Conservation (phyloP, 163 green algal genomes). For the Scenedesmus sp. region DNA sequence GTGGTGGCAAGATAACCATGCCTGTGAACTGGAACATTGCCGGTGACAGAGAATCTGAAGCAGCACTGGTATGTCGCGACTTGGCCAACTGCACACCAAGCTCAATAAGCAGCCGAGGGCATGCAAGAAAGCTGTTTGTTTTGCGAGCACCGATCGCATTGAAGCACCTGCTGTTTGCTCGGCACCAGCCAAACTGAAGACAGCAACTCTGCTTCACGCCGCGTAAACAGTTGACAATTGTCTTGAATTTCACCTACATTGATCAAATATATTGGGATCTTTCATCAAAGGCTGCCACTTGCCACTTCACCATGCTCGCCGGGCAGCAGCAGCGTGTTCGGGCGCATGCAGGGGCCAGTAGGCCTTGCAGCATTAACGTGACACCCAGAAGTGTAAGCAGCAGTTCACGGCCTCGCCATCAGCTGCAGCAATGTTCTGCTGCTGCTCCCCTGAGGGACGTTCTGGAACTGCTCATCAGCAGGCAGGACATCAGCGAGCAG, state of each 20-base stretch:
- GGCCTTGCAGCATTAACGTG: background rate
- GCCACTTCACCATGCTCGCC: background rate
- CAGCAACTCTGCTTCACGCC: background rate
- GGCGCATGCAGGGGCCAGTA: background rate
- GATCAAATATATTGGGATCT: background rate
- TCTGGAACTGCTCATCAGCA: constrained; percentile 81
- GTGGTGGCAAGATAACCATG: background rate
- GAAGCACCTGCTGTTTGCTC: background rate
- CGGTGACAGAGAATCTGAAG: background rate
- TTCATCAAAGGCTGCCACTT: background rate
- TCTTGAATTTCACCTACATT: background rate
- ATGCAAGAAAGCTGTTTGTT: background rate
- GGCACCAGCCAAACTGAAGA: background rate
- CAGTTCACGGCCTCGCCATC: background rate
- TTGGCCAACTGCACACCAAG: background rate
- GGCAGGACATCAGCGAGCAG: constrained; percentile 76
- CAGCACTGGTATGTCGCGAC: background rate
- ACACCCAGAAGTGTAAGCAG: background rate
- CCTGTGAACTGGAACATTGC: no score
- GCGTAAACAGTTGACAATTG: background rate
- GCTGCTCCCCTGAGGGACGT: constrained; percentile 17
- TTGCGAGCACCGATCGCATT: background rate
- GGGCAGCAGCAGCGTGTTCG: constrained; percentile 7
- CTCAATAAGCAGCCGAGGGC: background rate
- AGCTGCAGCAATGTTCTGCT: background rate